Conservation (phyloP, 148 eudicot species). For the Rhododendron kiyosumense region DNA sequence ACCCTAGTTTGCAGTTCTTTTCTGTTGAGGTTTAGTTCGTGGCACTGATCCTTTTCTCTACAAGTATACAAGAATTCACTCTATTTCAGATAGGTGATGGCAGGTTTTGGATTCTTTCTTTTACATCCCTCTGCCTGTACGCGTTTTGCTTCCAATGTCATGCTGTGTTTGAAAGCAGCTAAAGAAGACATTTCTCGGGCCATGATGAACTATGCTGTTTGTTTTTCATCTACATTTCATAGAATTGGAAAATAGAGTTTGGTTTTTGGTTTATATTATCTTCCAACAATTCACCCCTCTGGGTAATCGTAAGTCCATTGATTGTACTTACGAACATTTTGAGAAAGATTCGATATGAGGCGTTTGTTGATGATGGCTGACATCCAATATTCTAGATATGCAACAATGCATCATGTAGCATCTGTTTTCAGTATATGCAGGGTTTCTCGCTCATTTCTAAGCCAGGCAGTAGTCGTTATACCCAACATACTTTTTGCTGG, state of each 20-base stretch:
- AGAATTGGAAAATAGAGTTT: constrained; percentile 8
- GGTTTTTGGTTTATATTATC: not conserved
- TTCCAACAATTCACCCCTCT: not conserved
- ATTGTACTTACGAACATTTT: not conserved
- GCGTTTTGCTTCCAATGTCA: not conserved
- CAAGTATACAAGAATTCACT: constrained; percentile 17
- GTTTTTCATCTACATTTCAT: not conserved
- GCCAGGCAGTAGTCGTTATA: not conserved
- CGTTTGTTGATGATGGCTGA: not conserved
- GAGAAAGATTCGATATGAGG: not conserved
- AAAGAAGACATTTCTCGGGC: constrained; percentile 9
- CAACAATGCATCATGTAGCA: not conserved
- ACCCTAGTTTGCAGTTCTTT: not conserved
- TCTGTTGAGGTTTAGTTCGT: not conserved
- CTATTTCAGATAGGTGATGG: constrained; percentile 5
- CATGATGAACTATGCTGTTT: not conserved
- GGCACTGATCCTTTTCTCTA: not conserved
- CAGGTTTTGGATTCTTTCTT: constrained; percentile 10
- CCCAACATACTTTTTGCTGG: not conserved
- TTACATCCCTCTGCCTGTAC: not conserved
- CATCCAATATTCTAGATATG: not conserved
- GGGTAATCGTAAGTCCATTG: not conserved
- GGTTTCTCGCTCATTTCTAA: not conserved
- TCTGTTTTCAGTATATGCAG: not conserved
- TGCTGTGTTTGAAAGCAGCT: not conserved